These are phyloP conservation scores for Phylloporus sp. DNA, from an alignment of 1,284 basidiomycete species.

Conservation along the genomic window DNA sequence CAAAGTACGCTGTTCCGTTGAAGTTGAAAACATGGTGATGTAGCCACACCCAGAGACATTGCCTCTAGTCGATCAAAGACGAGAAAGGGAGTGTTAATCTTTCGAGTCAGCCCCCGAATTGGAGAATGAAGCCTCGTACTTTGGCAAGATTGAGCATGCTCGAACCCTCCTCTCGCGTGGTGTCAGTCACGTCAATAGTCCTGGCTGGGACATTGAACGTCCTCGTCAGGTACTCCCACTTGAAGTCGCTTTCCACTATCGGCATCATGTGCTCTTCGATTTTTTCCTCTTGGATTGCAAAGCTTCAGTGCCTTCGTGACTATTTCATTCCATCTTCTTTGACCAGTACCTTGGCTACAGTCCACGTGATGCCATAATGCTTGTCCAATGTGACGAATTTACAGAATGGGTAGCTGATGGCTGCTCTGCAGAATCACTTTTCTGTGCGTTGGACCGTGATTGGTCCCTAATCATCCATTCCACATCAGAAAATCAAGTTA, in stretches of 20 bases:
- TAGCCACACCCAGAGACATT: no score
- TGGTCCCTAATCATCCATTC: neutral
- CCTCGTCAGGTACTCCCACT: conserved; percentile 1
- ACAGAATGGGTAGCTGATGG: conserved; percentile 4
- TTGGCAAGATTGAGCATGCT: conserved; percentile 2
- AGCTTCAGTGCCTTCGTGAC: neutral
- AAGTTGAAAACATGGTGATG: no score
- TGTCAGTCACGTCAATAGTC: neutral
- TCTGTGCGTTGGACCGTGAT: neutral
- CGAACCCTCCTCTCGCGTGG: neutral
- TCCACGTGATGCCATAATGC: neutral
- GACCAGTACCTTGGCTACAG: neutral
- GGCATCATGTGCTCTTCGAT: neutral
- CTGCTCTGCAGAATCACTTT: neutral
- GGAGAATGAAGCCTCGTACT: no score
- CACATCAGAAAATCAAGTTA: neutral
- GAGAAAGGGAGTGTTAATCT: no score
- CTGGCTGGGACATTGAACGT: conserved; percentile 1
- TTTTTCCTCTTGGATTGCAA: conserved; percentile 1
- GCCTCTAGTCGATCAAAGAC: no score
- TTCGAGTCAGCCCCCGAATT: no score
- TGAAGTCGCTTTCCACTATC: neutral
- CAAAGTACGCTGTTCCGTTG: no score
- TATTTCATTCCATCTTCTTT: neutral
- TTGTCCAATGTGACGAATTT: conserved; percentile 7